These are phyloP conservation scores for Prototheca wickerhamii DNA, from an alignment of 163 green algal genomes.

Conservation along the genomic window DNA sequence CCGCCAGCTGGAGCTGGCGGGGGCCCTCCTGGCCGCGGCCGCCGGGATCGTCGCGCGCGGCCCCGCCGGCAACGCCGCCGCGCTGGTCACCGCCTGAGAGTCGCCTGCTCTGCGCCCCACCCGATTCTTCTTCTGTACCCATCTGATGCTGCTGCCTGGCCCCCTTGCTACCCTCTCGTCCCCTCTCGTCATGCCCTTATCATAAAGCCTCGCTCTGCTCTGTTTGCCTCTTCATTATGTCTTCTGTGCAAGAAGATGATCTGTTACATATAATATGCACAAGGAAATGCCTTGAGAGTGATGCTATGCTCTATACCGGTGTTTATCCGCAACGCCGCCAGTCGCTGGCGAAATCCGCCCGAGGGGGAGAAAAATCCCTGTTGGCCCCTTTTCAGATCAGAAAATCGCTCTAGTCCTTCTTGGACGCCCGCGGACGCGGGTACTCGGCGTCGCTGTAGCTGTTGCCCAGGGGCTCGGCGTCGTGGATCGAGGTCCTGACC, in stretches of 20 bases:
- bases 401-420: too few relatives aligned
- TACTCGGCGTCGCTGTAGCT: conserved; percentile 4
- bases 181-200: neutral
- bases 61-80: neutral
- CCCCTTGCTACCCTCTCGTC: neutral
- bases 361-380: too few relatives aligned
- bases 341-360: too few relatives aligned
- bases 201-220: neutral
- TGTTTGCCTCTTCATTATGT: too few relatives aligned
- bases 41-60: neutral
- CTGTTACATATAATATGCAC: too few relatives aligned
- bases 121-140: neutral
- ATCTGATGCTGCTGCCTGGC: neutral
- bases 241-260: too few relatives aligned
- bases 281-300: too few relatives aligned
- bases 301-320: too few relatives aligned
- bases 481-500: conserved; percentile 1
- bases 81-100: neutral
- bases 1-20: conserved; percentile 18
- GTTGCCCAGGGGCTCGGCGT: neutral
- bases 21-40: conserved; percentile 8
- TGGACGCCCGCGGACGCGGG: neutral
- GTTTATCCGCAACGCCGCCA: too few relatives aligned
- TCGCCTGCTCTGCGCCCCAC: neutral
- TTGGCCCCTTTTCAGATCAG: too few relatives aligned